Conservation (phyloP, 352 stramenopile genomes). For the Phytophthora kernoviae region DNA sequence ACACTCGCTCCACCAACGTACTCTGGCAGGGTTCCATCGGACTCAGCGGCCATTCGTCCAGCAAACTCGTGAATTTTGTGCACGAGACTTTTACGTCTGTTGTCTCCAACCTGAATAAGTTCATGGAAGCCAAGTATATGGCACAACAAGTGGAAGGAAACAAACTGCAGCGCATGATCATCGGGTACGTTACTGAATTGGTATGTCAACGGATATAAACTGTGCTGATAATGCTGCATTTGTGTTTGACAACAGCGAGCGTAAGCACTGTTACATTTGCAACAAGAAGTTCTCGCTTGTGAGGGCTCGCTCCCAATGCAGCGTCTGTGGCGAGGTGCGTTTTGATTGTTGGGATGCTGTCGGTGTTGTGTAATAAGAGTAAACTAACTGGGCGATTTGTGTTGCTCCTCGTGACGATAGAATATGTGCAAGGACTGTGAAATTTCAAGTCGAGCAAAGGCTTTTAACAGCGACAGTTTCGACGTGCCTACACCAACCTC, state of each 20-base stretch:
- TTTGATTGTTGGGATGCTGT: not conserved
- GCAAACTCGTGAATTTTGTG: constrained; percentile 50
- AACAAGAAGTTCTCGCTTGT: constrained; percentile 78
- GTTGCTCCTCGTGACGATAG: constrained; percentile 4
- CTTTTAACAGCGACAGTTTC: constrained; percentile 51
- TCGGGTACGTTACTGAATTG: constrained; percentile 36
- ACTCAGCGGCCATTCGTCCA: constrained; percentile 43
- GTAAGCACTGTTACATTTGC: constrained; percentile 74
- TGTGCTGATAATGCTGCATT: constrained; percentile 6
- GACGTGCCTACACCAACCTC: constrained; percentile 34
- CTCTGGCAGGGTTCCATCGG: constrained; percentile 65
- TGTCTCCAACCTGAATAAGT: constrained; percentile 63
- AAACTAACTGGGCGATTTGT: not conserved
- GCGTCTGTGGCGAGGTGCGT: constrained; percentile 63
- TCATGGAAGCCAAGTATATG: constrained; percentile 66
- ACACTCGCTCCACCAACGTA: constrained; percentile 44
- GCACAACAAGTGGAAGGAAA: constrained; percentile 55
- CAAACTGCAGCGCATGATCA: constrained; percentile 43
- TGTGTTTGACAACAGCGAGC: constrained; percentile 35
- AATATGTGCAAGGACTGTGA: constrained; percentile 77
- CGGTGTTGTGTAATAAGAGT: not conserved
- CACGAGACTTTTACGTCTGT: constrained; percentile 64
- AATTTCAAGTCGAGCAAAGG: constrained; percentile 52
- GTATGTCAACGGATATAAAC: not conserved
- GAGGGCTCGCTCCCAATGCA: constrained; percentile 60